A percentile compares a stretch with the other conserved stretches of the same genome.
Conservation (phyloP, 768 basidiomycete genomes). For the Neoboletus subvelutipes region DNA sequence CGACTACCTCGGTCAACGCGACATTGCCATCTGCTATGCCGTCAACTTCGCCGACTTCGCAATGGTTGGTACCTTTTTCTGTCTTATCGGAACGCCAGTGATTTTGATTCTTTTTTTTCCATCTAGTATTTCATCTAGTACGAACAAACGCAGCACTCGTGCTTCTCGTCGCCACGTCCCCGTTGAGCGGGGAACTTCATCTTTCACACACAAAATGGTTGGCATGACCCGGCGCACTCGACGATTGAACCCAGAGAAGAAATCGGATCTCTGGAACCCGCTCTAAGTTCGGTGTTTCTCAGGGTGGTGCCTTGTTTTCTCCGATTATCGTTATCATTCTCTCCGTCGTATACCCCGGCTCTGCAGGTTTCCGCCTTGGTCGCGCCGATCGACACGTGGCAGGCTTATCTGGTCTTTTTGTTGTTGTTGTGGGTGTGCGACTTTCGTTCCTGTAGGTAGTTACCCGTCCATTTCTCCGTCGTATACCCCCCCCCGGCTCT, state of each 20-base stretch:
- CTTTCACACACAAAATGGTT: slow-evolving; percentile 3
- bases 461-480: neutral
- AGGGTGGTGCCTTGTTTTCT: neutral
- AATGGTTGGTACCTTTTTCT: slow-evolving; percentile 14
- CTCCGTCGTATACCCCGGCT: neutral
- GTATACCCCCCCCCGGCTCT: slow-evolving; percentile 1
- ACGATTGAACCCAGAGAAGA: neutral
- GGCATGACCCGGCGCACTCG: slow-evolving; percentile 16
- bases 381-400: slow-evolving; percentile 12
- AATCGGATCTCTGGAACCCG: slow-evolving; percentile 14
- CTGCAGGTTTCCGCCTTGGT: neutral
- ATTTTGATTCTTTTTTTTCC: neutral
- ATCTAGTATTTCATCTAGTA: slow-evolving; percentile 4
- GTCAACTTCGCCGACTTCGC: slow-evolving; percentile 1
- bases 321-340: neutral
- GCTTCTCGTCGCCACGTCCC: slow-evolving; percentile 9
- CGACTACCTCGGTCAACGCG: neutral
- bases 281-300: slow-evolving; percentile 5
- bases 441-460: slow-evolving; percentile 13
- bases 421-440: neutral
- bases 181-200: slow-evolving; percentile 2
- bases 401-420: slow-evolving; percentile 7
- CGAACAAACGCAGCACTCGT: neutral
- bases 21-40: neutral
- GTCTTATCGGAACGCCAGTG: neutral